Evolutionary conservation across 257 asterid species (phyloP).

Genomic region (Rubia yunnanensis): DNA sequence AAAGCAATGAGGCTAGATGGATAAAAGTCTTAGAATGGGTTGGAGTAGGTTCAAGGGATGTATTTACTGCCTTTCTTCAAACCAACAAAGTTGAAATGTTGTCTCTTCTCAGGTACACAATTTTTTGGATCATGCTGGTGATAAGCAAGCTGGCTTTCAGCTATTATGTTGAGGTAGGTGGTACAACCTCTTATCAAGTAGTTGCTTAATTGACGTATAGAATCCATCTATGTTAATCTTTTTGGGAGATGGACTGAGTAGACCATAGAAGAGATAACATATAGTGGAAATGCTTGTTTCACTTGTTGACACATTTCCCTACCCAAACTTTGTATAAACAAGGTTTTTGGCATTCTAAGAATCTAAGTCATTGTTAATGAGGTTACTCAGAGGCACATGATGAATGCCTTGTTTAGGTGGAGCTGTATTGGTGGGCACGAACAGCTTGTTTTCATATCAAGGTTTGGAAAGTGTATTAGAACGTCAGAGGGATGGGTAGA

Average conservation of each 20-base stretch:
- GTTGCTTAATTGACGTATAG: background rate
- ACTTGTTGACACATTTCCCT: background rate
- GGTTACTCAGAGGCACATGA: background rate
- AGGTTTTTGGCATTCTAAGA: background rate
- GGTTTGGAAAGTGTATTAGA: background rate
- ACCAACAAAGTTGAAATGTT: background rate
- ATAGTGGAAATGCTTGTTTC: background rate
- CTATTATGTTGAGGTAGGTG: constrained; percentile 89
- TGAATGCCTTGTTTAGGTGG: background rate
- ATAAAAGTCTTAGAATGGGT: background rate
- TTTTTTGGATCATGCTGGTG: constrained; percentile 83
- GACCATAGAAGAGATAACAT: background rate
- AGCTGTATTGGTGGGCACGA: background rate
- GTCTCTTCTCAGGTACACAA: constrained; percentile 59
- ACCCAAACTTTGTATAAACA: background rate
- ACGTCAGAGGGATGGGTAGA: background rate
- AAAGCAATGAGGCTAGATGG: background rate
- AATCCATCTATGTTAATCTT: background rate
- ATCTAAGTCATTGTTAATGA: background rate
- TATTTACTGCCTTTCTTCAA: background rate
- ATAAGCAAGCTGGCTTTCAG: constrained; percentile 96
- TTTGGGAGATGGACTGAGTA: background rate
- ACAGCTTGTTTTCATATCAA: background rate
- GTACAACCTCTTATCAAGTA: background rate
- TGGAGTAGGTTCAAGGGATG: background rate